Base-by-base conservation (phyloP, 2,329 filamentous ascomycete species). In the Calonectria pseudoturangicola region DNA sequence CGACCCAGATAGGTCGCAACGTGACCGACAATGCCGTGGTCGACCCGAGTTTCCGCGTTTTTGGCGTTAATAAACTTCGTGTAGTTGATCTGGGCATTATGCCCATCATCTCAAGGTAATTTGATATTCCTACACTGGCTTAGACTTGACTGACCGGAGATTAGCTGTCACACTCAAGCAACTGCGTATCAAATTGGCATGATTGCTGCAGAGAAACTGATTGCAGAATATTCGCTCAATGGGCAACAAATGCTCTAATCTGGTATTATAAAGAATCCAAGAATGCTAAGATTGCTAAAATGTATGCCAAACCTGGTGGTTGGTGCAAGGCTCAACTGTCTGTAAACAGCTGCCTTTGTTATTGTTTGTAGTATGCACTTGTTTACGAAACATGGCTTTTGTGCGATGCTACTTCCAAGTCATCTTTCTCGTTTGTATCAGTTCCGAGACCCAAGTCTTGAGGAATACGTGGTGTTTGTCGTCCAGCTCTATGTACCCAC, bases 121-220 rank as follows among this genome's bases (percentile, higher is more conserved):
- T 27, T 15, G 7, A 21, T 15, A 7, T 3, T 4, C 4, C 4
- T 15, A 8, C 5, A 9, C 1, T 41, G 16, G 54, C 9, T 58
- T 2, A 4, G 36, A 4, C 4, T 10, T 25, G 3, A 13, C 54
- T 58, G 18, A 58, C 18, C 27, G 6, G 21, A 39, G 4, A 3
- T 41, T n/a, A 90, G 84, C 77, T 86, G 86, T 60, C 89, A 91
- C 78, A 85, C 86, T 0, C 88, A 91, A 78, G 84, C 86, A 7
- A 86, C 86, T 8, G 89, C 89, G 1, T 92, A 91, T 79, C 82
- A 89, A 3, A 87, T 87, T 2, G 89, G 89, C 1, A 80, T 85
- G 45, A 89, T 86, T 0, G 87, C 85, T 33, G 89, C 87, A 0
- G 89, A 91, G 73, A 88, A 79, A 72, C 30, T 79, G 1, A 69